phyloP scores from a whole-genome alignment of 2,329 filamentous ascomycete genomes.

The Phaeophleospora eucalypticola region DNA sequence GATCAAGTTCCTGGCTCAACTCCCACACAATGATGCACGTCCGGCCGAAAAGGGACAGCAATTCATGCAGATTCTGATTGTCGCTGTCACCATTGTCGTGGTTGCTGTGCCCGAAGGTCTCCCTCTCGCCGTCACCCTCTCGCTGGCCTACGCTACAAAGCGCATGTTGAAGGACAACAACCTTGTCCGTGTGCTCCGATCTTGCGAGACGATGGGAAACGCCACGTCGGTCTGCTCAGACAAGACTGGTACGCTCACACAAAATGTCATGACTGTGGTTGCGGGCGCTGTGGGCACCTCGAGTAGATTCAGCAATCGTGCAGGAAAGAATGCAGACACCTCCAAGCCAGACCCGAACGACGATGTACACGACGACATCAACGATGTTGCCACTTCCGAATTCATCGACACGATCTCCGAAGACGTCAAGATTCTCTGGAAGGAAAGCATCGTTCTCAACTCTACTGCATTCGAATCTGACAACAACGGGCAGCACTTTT shows the following conservation, averaged over 20 bases:
- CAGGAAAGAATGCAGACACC: constrained; percentile 22
- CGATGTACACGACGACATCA: constrained; percentile 35
- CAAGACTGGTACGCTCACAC: constrained; percentile 71
- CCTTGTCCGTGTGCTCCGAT: constrained; percentile 62
- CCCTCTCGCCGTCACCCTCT: constrained; percentile 64
- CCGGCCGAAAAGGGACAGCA: constrained; percentile 73
- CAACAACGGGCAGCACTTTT: constrained; percentile 55
- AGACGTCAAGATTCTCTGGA: constrained; percentile 54
- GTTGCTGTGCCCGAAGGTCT: constrained; percentile 66
- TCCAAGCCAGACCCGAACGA: constrained; percentile 22
- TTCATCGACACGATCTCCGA: constrained; percentile 51
- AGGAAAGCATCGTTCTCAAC: constrained; percentile 63
- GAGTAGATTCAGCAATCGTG: constrained; percentile 51
- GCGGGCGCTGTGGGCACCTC: constrained; percentile 63
- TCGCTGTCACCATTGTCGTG: constrained; percentile 63
- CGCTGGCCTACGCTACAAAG: constrained; percentile 63
- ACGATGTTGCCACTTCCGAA: constrained; percentile 51
- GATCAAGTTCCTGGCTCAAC: constrained; percentile 73
- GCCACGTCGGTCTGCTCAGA: constrained; percentile 74
- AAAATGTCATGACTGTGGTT: constrained; percentile 73
- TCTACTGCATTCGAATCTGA: constrained; percentile 67
- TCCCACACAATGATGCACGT: constrained; percentile 51
- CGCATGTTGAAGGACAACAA: constrained; percentile 68
- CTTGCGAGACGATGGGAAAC: constrained; percentile 69
- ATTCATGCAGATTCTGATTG: constrained; percentile 61